Evolutionary conservation across 2,329 filamentous ascomycete genomes (phyloP).

Genomic region (Aspergillus pseudoglaucus): DNA sequence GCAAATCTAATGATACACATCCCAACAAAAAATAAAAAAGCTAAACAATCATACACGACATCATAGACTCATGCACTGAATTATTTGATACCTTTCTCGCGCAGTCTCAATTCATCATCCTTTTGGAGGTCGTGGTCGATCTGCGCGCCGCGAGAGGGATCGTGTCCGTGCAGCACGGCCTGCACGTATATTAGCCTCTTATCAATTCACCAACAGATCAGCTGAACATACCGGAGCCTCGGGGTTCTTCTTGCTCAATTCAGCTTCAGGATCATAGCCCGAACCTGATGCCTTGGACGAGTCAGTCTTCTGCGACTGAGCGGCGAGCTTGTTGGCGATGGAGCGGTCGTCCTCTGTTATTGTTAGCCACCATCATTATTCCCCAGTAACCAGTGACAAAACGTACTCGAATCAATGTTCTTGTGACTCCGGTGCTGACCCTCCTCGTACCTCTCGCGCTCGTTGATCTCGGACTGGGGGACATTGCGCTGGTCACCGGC

Average conservation of each 20-base stretch:
- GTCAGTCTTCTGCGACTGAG: slow-evolving; percentile 25
- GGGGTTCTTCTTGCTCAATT: slow-evolving; percentile 36
- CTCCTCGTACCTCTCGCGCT: slow-evolving; percentile 62
- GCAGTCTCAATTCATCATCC: slow-evolving; percentile 39
- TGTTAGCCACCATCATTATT: neutral
- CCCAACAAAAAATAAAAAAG: neutral
- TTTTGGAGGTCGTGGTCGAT: slow-evolving; percentile 40
- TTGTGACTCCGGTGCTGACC: slow-evolving; percentile 64
- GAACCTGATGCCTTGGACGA: slow-evolving; percentile 13
- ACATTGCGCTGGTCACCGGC: slow-evolving; percentile 67
- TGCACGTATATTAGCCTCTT: slow-evolving; percentile 14
- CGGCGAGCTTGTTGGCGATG: slow-evolving; percentile 39
- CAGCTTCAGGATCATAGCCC: slow-evolving; percentile 28
- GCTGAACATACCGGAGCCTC: slow-evolving; percentile 33
- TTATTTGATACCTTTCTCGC: slow-evolving; percentile 38
- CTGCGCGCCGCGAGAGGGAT: slow-evolving; percentile 42
- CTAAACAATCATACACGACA: neutral
- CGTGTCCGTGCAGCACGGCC: slow-evolving; percentile 41
- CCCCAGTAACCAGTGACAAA: neutral
- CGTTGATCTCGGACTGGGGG: slow-evolving; percentile 46
- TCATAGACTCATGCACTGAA: neutral
- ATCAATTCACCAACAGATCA: neutral
- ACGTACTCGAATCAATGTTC: slow-evolving; percentile 63
- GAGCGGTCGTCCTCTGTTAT: slow-evolving; percentile 37
- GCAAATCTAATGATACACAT: slow-evolving; percentile 2